Conservation (phyloP, 2,329 filamentous ascomycete genomes). For the Neopestalotiopsis clavispora region DNA sequence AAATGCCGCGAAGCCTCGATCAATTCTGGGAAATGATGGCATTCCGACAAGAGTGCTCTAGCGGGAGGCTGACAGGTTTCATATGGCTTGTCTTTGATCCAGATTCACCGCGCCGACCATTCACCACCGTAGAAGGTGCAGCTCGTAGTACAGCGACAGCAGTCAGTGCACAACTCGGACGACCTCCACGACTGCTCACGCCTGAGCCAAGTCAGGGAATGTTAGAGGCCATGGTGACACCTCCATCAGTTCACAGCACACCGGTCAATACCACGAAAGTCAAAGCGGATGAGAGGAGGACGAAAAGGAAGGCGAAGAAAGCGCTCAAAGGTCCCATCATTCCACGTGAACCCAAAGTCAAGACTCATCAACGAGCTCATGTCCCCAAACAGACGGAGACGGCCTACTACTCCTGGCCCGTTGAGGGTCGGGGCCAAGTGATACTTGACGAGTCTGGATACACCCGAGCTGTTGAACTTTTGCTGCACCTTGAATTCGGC, state of each 20-base stretch:
- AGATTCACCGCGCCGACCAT: constrained; percentile 3
- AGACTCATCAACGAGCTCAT: constrained; percentile 59
- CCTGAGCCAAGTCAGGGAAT: constrained; percentile 8
- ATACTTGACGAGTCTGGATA: constrained; percentile 69
- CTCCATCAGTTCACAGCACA: constrained; percentile 33
- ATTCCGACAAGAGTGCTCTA: constrained; percentile 93
- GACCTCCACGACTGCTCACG: constrained; percentile 14
- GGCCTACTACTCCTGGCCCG: constrained; percentile 70
- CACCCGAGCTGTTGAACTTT: constrained; percentile 69
- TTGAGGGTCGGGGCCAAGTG: constrained; percentile 63
- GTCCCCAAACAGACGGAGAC: constrained; percentile 57
- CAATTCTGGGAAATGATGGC: constrained; percentile 99
- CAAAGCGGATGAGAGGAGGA: constrained; percentile 24
- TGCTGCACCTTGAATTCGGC: constrained; percentile 77
- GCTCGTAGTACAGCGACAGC: constrained; percentile 2
- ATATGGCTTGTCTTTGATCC: constrained; percentile 88
- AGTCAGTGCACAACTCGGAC: constrained; percentile 28
- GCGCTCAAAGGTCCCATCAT: constrained; percentile 64
- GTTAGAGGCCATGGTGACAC: constrained; percentile 31
- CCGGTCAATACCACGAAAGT: constrained; percentile 22
- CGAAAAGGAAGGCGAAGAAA: constrained; percentile 48
- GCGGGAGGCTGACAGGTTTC: constrained; percentile 90
- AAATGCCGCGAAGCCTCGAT: constrained; percentile 80
- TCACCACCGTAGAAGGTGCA: constrained; percentile 19
- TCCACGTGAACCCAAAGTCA: constrained; percentile 67